phyloP scores from a whole-genome alignment of 371 early-diverging fungal species.

The Fennellomyces sp. region DNA sequence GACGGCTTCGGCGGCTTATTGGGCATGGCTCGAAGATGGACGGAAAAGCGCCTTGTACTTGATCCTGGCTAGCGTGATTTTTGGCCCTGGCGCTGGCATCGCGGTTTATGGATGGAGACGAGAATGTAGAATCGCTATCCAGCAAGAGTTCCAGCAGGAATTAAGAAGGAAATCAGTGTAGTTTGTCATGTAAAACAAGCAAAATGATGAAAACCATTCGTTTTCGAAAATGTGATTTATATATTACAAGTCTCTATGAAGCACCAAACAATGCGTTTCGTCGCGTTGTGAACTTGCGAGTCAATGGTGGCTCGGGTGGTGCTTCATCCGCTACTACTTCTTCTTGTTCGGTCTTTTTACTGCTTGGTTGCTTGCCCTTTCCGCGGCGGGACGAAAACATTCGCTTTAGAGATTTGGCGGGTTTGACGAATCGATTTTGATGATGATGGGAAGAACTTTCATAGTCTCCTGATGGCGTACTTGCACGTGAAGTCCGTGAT shows the following conservation, averaged over 20 bases:
- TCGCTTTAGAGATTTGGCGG: conserved; percentile 6
- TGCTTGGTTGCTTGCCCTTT: not conserved
- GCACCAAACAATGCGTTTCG: conserved; percentile 18
- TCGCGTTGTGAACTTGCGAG: conserved; percentile 7
- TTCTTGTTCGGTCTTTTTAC: not conserved
- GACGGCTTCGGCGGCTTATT: not conserved
- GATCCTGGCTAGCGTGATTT: not conserved
- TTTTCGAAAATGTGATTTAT: not conserved
- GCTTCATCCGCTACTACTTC: not conserved
- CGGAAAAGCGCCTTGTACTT: not conserved
- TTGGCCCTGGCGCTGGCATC: not conserved
- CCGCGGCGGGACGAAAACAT: conserved; percentile 9
- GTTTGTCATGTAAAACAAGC: not conserved
- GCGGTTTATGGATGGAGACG: not conserved
- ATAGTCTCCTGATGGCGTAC: too few species aligned
- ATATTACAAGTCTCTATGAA: not conserved
- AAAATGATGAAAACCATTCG: not conserved
- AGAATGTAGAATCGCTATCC: not conserved
- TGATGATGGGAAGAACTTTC: too few species aligned
- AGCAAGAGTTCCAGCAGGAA: not conserved
- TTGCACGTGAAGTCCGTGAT: too few species aligned
- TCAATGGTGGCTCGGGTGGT: not conserved
- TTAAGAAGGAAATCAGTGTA: not conserved
- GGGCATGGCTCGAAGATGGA: not conserved
- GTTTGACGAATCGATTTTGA: not conserved